Conservation (phyloP, 345 rosid genomes). For the Moricandia arvensis region DNA sequence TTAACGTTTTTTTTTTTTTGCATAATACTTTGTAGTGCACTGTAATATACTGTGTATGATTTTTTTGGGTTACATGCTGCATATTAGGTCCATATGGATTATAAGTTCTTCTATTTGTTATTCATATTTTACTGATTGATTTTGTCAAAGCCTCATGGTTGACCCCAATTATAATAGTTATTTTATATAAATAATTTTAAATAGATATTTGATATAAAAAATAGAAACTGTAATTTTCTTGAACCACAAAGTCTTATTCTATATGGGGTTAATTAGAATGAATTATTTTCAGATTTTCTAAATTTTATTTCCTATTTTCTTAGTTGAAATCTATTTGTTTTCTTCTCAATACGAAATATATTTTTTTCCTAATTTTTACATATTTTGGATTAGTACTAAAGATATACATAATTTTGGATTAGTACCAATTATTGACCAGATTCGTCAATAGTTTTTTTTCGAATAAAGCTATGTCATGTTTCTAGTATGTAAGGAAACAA, state of each 20-base stretch:
- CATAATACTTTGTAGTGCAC: not conserved
- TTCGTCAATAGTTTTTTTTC: too few species aligned
- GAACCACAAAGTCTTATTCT: not conserved
- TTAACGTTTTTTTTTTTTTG: not conserved
- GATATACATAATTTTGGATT: not conserved
- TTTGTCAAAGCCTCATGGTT: not conserved
- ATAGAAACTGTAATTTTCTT: not conserved
- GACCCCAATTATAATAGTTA: not conserved
- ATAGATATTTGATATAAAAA: not conserved
- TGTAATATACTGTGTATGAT: not conserved
- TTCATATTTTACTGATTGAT: not conserved
- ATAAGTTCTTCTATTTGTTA: not conserved
- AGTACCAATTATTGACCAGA: not conserved
- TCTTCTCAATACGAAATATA: not conserved
- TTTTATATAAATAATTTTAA: not conserved
- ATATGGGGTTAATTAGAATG: not conserved
- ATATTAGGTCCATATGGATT: not conserved
- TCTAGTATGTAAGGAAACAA: too few species aligned
- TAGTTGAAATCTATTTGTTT: not conserved
- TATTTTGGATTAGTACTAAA: not conserved
- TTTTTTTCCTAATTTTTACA: not conserved
- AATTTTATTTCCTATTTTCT: not conserved
- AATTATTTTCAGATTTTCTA: not conserved
- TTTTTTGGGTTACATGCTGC: not conserved
- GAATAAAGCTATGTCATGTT: too few species aligned